Evolutionary conservation across 139 green algal species (phyloP).

Genomic region (Volvox reticuliferus): DNA sequence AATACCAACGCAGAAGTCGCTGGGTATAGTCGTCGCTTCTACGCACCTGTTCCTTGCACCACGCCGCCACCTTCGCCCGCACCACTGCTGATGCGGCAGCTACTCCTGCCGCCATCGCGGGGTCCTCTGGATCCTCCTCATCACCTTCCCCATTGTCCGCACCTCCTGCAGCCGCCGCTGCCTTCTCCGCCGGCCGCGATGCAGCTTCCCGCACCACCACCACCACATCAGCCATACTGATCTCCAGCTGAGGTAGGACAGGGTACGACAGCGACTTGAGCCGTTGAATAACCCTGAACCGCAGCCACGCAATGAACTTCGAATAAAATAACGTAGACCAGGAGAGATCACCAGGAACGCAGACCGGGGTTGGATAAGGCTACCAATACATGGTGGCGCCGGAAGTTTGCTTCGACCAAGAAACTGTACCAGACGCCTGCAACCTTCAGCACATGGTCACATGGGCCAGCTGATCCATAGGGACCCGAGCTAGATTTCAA

Average conservation of each 20-base stretch:
- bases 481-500: too few species aligned
- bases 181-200: neutral
- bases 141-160: neutral
- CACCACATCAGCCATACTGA: neutral
- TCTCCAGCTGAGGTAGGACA: constrained; percentile 38
- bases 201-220: neutral
- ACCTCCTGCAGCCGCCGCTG: too few species aligned
- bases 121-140: neutral
- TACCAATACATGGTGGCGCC: too few species aligned
- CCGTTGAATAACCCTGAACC: constrained; percentile 15
- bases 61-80: neutral
- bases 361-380: too few species aligned
- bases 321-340: too few species aligned
- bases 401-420: too few species aligned
- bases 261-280: constrained; percentile 54
- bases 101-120: neutral
- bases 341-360: too few species aligned
- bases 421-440: too few species aligned
- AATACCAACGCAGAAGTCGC: neutral
- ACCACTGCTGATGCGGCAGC: neutral
- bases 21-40: too few species aligned
- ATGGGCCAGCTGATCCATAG: too few species aligned
- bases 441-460: too few species aligned
- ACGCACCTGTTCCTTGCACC: constrained; percentile 31
- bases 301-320: too few species aligned